phyloP scores from a whole-genome alignment of 2,329 filamentous ascomycete species.

The Phaeosphaeriaceae sp. region DNA sequence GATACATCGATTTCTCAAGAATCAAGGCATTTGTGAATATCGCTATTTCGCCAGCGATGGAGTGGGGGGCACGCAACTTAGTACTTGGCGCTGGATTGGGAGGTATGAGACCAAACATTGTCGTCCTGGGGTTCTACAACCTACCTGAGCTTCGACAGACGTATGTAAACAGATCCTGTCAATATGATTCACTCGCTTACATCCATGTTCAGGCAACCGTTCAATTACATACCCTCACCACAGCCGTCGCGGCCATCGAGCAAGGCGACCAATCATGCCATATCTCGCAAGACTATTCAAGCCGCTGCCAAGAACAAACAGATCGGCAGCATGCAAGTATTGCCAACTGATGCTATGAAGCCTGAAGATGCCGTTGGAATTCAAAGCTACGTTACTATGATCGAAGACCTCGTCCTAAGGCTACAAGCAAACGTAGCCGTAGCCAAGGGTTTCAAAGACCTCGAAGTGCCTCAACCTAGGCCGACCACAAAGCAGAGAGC shows the following conservation, averaged over 20 bases:
- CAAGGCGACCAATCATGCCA: constrained; percentile 31
- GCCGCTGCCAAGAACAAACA: constrained; percentile 52
- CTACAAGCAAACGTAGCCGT: constrained; percentile 85
- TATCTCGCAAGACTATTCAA: constrained; percentile 44
- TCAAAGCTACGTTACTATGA: constrained; percentile 78
- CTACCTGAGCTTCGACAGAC: constrained; percentile 74
- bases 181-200: not conserved
- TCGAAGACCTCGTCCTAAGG: constrained; percentile 80
- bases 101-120: constrained; percentile 89
- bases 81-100: constrained; percentile 82
- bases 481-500: constrained; percentile 36
- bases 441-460: constrained; percentile 77
- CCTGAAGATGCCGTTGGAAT: constrained; percentile 73
- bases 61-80: constrained; percentile 85
- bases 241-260: constrained; percentile 46
- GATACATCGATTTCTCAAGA: constrained; percentile 83
- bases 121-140: constrained; percentile 80
- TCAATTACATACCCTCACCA: constrained; percentile 63
- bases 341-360: constrained; percentile 74
- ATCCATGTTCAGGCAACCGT: constrained; percentile 52
- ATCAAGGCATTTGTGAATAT: constrained; percentile 92
- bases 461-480: constrained; percentile 69
- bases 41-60: constrained; percentile 79
- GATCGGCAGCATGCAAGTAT: constrained; percentile 60
- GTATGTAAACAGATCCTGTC: not conserved